These are phyloP conservation scores for Primulina tabacum DNA, from an alignment of 257 asterid species.

Conservation along the genomic window DNA sequence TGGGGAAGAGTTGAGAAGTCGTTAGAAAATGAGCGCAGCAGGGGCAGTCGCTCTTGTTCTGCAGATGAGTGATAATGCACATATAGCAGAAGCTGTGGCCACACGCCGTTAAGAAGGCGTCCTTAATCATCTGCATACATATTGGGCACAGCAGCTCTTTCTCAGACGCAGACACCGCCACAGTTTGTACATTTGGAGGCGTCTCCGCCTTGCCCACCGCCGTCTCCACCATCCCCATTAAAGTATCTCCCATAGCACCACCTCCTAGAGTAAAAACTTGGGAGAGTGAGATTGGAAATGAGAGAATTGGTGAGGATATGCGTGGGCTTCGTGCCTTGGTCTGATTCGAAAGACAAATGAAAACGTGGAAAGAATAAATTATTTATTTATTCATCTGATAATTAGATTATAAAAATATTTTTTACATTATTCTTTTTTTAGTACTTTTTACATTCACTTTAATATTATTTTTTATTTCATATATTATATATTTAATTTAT, in stretches of 20 bases:
- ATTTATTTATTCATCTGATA: too few relatives aligned
- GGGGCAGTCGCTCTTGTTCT: slow-evolving; percentile 77
- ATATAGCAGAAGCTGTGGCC: slow-evolving; percentile 88
- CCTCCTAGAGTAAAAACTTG: not conserved
- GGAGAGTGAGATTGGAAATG: not conserved
- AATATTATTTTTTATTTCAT: too few relatives aligned
- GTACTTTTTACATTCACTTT: too few relatives aligned
- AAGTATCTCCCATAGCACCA: slow-evolving; percentile 41
- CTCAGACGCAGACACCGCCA: slow-evolving; percentile 34
- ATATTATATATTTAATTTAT: too few relatives aligned
- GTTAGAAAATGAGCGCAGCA: slow-evolving; percentile 68
- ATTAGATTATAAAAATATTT: too few relatives aligned
- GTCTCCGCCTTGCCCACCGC: slow-evolving; percentile 29
- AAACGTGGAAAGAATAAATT: not conserved
- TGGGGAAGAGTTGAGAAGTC: slow-evolving; percentile 68
- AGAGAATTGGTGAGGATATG: not conserved
- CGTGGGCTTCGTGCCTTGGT: not conserved
- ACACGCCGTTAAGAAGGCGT: slow-evolving; percentile 70
- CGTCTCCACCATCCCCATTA: slow-evolving; percentile 40
- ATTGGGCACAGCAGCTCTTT: slow-evolving; percentile 67
- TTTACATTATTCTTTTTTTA: too few relatives aligned
- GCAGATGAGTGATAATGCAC: slow-evolving; percentile 82
- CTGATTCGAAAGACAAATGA: not conserved
- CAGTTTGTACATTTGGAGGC: slow-evolving; percentile 22
- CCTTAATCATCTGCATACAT: slow-evolving; percentile 75